Percentiles rank a stretch among this genome's conserved stretches.
phyloP scores from a whole-genome alignment of 2,329 filamentous ascomycete genomes.

The Fonsecaea monophora region DNA sequence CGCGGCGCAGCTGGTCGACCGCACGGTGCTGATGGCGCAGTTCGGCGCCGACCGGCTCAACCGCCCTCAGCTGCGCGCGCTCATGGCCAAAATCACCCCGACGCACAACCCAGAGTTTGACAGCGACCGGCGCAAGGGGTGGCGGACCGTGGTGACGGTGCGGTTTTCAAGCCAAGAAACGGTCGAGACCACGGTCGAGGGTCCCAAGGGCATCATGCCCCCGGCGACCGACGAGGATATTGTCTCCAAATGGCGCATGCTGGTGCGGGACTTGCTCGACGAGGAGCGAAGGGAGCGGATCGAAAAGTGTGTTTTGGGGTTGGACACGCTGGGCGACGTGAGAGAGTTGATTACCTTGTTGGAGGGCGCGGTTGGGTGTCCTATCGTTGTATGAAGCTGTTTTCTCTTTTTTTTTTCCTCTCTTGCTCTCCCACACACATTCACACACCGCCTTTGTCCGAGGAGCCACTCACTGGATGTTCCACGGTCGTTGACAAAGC shows the following conservation, averaged over 20 bases:
- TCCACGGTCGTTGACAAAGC: no score
- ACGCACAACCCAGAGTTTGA: conserved; percentile 23
- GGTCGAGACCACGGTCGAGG: conserved; percentile 33
- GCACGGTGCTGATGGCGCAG: conserved; percentile 45
- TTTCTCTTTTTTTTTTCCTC: no score
- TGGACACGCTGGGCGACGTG: conserved; percentile 43
- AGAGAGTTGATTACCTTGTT: conserved; percentile 35
- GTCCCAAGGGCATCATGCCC: conserved; percentile 45
- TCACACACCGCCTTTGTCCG: no score
- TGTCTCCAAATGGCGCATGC: conserved; percentile 46
- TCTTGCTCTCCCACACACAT: no score
- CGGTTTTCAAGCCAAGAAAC: conserved; percentile 30
- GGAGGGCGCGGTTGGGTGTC: conserved; percentile 22
- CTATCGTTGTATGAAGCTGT: conserved; percentile 14
- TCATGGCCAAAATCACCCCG: conserved; percentile 45
- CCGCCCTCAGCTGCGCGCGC: conserved; percentile 47
- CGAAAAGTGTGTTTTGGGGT: conserved; percentile 43
- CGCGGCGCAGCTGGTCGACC: conserved; percentile 49
- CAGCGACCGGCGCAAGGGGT: conserved; percentile 29
- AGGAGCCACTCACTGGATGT: no score
- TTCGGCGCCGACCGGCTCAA: conserved; percentile 46
- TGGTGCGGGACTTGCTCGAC: conserved; percentile 45
- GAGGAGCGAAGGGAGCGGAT: conserved; percentile 42
- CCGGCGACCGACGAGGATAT: conserved; percentile 49
- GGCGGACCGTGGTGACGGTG: conserved; percentile 36